Percentiles rank a stretch among this genome's conserved stretches.
Conservation (phyloP, 1,139 yeast genomes). For the Suhomyces bribrorum region DNA sequence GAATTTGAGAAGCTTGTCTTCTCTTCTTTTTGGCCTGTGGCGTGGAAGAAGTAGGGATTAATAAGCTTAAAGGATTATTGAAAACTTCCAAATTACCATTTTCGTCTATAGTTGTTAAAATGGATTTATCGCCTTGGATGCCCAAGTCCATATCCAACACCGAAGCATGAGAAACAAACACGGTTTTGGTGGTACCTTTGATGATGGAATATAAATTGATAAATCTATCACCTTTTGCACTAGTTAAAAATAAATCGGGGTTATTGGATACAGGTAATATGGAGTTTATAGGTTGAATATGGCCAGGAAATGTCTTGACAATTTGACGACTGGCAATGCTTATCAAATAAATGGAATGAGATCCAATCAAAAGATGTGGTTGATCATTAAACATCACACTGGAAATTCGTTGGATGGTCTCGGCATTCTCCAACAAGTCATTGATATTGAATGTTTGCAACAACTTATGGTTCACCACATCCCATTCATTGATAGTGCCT, state of each 20-base stretch:
- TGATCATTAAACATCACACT: constrained; percentile 37
- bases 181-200: constrained; percentile 44
- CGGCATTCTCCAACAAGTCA: constrained; percentile 38
- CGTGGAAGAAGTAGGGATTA: constrained; percentile 17
- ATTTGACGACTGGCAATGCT: constrained; percentile 41
- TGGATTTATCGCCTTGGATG: constrained; percentile 34
- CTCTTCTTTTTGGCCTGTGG: constrained; percentile 36
- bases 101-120: constrained; percentile 62
- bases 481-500: constrained; percentile 69
- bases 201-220: constrained; percentile 64
- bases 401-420: constrained; percentile 33
- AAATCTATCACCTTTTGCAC: constrained; percentile 78
- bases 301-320: constrained; percentile 65
- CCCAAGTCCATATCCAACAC: constrained; percentile 48
- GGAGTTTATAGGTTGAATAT: constrained; percentile 62
- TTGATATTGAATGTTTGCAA: constrained; percentile 45
- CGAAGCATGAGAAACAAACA: constrained; percentile 68
- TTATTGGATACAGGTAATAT: constrained; percentile 38
- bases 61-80: constrained; percentile 47
- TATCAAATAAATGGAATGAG: constrained; percentile 60
- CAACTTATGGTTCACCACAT: constrained; percentile 44
- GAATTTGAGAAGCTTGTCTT: constrained; percentile 31
- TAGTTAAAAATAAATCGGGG: constrained; percentile 56
- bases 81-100: constrained; percentile 70
- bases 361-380: constrained; percentile 58